Base-by-base conservation (phyloP, 2,329 filamentous ascomycete species). In the Colletotrichum orchidophilum region DNA sequence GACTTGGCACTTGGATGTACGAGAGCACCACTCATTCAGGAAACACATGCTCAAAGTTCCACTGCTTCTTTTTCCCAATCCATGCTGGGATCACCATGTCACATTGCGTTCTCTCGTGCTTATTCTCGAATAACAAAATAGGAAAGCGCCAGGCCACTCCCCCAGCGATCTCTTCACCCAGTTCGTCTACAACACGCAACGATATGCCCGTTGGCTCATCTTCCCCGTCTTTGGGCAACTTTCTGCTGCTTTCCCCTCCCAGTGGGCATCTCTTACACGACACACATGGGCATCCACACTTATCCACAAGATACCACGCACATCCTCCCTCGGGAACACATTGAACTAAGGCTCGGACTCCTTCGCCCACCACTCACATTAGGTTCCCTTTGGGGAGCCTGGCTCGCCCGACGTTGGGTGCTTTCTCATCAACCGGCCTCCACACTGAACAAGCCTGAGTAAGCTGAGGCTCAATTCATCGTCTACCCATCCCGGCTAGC, bases 391-490 rank as follows among this genome's bases (percentile, higher is more conserved):
- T 46, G 42, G 35, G 21, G 29, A 33, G 8, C 5, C 31, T 33
- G 31, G 7, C 18, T 33, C 59, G 50, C 63, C 50, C 63, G 57
- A 68, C 31, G 60, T 68, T 62, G 64, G 42, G 42, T 57, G 39
- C 35, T 18, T 65, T 21, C 33, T 46, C 29, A 27, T 61, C 29
- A n/a, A 42, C 35, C 35, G 33, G 55, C 33, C 39, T 46, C 39
- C 39, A 46, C 39, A 46, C 8, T 46, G 39, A 46, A 11, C 31
- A 33, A 46, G 18, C 39, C 46, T 66, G 67, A 66, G 62, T 66
- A 66, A 66, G 66, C 66, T 60, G 62, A 60, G 66, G 54, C 62
- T 70, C 58, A 57, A 12, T 50, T 12, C 49, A 50, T 18, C 7
- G 65, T 42, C 29, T 15, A 27, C 24, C 12, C 27, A 39, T 29